These are phyloP conservation scores for Candida chilensis DNA, from an alignment of 805 yeast genomes.

Conservation along the genomic window DNA sequence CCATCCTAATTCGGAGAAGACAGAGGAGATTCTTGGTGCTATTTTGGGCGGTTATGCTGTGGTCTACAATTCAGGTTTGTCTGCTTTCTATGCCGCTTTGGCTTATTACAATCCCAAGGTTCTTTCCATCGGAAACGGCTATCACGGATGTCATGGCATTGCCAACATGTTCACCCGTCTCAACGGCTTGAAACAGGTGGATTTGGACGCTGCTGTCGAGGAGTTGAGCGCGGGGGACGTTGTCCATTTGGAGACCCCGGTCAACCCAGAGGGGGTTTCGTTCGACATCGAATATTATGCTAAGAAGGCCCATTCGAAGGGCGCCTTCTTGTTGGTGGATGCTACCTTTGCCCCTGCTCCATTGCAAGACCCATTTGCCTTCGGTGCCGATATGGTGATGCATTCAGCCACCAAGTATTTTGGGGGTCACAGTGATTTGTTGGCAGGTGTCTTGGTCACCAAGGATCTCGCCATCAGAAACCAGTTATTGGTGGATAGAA, in stretches of 20 bases:
- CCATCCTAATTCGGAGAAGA: slow-evolving; percentile 64
- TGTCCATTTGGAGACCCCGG: slow-evolving; percentile 80
- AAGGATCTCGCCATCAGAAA: slow-evolving; percentile 38
- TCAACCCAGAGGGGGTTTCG: slow-evolving; percentile 72
- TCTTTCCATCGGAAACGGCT: slow-evolving; percentile 69
- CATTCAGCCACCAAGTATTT: slow-evolving; percentile 92
- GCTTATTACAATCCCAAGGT: slow-evolving; percentile 64
- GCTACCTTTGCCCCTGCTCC: slow-evolving; percentile 96
- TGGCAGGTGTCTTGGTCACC: slow-evolving; percentile 76
- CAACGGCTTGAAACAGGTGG: slow-evolving; percentile 41
- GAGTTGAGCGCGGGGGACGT: slow-evolving; percentile 61
- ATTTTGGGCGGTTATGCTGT: slow-evolving; percentile 60
- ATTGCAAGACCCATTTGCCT: slow-evolving; percentile 67
- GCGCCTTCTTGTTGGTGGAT: slow-evolving; percentile 69
- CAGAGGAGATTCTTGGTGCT: slow-evolving; percentile 55
- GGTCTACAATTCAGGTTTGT: slow-evolving; percentile 68
- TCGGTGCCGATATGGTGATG: slow-evolving; percentile 83
- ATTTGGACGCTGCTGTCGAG: slow-evolving; percentile 25
- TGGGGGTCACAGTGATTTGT: slow-evolving; percentile 91
- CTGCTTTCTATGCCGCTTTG: slow-evolving; percentile 74
- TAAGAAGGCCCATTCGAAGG: slow-evolving; percentile 63
- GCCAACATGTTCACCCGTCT: slow-evolving; percentile 54
- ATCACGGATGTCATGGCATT: slow-evolving; percentile 79
- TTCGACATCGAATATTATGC: slow-evolving; percentile 58
- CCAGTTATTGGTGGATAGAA: slow-evolving; percentile 51